Base-by-base conservation (phyloP, 441 rosid genomes). In the Biscutella laevigata region DNA sequence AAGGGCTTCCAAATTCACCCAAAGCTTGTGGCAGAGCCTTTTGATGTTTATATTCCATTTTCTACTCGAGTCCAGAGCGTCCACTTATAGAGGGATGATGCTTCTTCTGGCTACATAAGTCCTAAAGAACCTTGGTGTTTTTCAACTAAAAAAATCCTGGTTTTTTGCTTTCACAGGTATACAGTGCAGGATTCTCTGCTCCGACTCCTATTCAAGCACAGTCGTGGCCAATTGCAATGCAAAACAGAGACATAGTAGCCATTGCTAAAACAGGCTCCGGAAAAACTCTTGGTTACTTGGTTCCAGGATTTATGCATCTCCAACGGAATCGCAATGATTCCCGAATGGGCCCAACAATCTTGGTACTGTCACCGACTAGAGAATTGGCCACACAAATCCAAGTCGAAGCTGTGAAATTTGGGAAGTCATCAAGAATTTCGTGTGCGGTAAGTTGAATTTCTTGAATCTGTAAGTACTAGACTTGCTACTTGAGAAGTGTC, bases 121-220 rank as follows among this genome's bases (percentile, higher is more conserved):
- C 47, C 57, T 21, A 67, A 57, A 52, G 64, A 73, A 64, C 38
- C 28, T 66, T 70, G 72, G 71, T 69, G 82, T 67, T 74, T 52
- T 62, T 50, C 46, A 57, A 61, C 69, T 71, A 72, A 86, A 79
- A 35, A 56, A 59, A 54, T 67, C 55, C 73, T 75, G 77, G 52
- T 54, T 74, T 78, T 68, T 79, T n/a, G 53, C 70, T 71, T 74
- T 76, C 71, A 61, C 81, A 94, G 99, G 85, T 86, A 68, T 75
- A 73, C 55, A 71, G 32, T 67, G 96, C 96, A 59, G 99, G 99
- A 33, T 94, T 94, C 69, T 69, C 94, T 70, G 72, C 83, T 43
- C 99, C 99, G 40, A 86, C 94, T 47, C 97, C 97, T 63, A 89
- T 94, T 61, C 99, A 94, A 80, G 99, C 99, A 46, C 97, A 94